phyloP scores from a whole-genome alignment of 2,329 filamentous ascomycete genomes.

The Colletotrichum karsti region DNA sequence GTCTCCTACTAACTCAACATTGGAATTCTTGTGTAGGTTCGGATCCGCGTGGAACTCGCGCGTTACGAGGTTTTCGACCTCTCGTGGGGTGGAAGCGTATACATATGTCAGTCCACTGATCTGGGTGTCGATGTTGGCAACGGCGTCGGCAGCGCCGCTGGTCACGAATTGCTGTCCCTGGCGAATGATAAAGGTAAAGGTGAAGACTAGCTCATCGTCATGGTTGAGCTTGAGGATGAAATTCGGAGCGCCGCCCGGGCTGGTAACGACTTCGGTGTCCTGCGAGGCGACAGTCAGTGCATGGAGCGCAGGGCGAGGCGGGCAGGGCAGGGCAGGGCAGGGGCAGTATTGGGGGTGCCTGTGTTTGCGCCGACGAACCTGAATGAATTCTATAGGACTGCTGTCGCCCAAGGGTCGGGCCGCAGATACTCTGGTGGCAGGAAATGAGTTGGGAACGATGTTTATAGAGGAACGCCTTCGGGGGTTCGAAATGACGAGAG shows the following conservation, averaged over 20 bases:
- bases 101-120: constrained; percentile 93
- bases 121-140: constrained; percentile 69
- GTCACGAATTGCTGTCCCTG: constrained; percentile 51
- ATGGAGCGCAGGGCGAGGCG: background rate
- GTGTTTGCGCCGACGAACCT: constrained; percentile 65
- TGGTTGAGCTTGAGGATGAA: constrained; percentile 89
- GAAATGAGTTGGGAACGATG: constrained; percentile 86
- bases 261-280: constrained; percentile 75
- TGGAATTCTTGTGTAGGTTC: constrained; percentile 96
- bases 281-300: constrained; percentile 44
- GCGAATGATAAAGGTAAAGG: constrained; percentile 87
- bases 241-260: constrained; percentile 61
- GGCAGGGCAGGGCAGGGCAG: too few species aligned
- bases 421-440: constrained; percentile 79
- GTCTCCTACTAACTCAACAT: constrained; percentile 94
- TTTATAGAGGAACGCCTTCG: constrained; percentile 80
- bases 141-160: constrained; percentile 51
- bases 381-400: constrained; percentile 86
- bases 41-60: constrained; percentile 97
- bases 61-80: constrained; percentile 93
- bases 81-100: constrained; percentile 83
- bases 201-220: constrained; percentile 92
- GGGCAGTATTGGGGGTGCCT: background rate
- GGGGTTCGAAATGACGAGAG: constrained; percentile 82
- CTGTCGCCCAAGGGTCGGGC: constrained; percentile 79